phyloP scores from a whole-genome alignment of 1,284 basidiomycete genomes.

The Moniliophthora roreri region DNA sequence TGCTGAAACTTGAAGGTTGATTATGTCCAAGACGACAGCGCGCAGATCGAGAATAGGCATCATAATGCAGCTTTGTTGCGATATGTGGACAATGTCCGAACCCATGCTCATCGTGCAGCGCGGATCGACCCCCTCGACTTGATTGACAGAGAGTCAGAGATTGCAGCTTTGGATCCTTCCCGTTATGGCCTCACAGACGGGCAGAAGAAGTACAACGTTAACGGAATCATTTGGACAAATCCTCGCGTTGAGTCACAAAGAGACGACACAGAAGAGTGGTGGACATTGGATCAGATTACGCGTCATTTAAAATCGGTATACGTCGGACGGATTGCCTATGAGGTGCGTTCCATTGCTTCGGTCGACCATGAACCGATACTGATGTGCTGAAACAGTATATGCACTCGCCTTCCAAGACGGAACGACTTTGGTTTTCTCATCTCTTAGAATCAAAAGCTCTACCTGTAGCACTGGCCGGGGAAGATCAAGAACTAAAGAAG shows the following conservation, averaged over 20 bases:
- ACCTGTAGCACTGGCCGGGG: slow-evolving; percentile 33
- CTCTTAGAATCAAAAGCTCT: slow-evolving; percentile 68
- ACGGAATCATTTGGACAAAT: slow-evolving; percentile 79
- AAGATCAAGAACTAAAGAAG: slow-evolving; percentile 38
- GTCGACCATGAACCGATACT: background rate
- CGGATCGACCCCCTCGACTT: slow-evolving; percentile 85
- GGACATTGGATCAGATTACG: slow-evolving; percentile 71
- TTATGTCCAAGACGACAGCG: slow-evolving; percentile 57
- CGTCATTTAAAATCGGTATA: slow-evolving; percentile 72
- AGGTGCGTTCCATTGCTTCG: slow-evolving; percentile 34
- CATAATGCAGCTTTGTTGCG: slow-evolving; percentile 78
- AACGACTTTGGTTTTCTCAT: slow-evolving; percentile 84
- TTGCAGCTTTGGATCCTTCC: slow-evolving; percentile 75
- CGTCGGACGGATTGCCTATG: slow-evolving; percentile 82
- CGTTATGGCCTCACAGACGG: slow-evolving; percentile 73
- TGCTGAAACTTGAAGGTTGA: background rate
- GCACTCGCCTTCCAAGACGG: slow-evolving; percentile 80
- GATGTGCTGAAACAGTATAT: slow-evolving; percentile 53
- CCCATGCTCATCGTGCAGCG: slow-evolving; percentile 79
- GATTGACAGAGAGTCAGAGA: slow-evolving; percentile 77
- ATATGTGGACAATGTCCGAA: slow-evolving; percentile 84
- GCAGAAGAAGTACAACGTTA: slow-evolving; percentile 61
- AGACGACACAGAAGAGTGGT: slow-evolving; percentile 50
- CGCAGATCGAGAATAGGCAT: slow-evolving; percentile 75
- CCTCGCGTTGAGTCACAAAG: slow-evolving; percentile 41